Evolutionary conservation across 108 stramenopile genomes (phyloP).

Genomic region (Skeletonema costatum): DNA sequence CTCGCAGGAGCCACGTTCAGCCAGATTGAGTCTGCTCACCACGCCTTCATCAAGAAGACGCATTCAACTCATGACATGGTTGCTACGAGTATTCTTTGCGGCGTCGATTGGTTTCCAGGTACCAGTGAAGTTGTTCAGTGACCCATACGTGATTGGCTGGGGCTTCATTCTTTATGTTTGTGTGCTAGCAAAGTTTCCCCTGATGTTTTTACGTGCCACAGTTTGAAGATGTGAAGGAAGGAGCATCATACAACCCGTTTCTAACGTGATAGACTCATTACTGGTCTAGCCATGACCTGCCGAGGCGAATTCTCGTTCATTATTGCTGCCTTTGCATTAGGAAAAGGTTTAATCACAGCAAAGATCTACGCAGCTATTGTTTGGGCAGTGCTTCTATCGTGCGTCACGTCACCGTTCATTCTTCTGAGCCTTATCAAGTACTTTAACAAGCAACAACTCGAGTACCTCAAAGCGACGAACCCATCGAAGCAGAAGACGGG

Average conservation of each 20-base stretch:
- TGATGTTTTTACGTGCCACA: slow-evolving; percentile 30
- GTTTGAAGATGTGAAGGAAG: slow-evolving; percentile 18
- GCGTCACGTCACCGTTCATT: slow-evolving; percentile 41
- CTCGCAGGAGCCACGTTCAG: slow-evolving; percentile 64
- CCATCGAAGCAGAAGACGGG: slow-evolving; percentile 19
- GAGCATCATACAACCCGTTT: slow-evolving; percentile 24
- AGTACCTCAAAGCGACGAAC: slow-evolving; percentile 30
- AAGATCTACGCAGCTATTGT: slow-evolving; percentile 46
- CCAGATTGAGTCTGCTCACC: slow-evolving; percentile 47
- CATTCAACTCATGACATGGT: slow-evolving; percentile 46
- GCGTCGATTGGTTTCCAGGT: slow-evolving; percentile 59
- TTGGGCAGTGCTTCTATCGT: slow-evolving; percentile 43
- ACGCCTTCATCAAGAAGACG: slow-evolving; percentile 41
- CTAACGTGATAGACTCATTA: slow-evolving; percentile 35
- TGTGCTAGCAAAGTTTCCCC: slow-evolving; percentile 24
- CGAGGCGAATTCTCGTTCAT: slow-evolving; percentile 58
- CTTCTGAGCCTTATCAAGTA: slow-evolving; percentile 39
- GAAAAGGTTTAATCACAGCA: slow-evolving; percentile 42
- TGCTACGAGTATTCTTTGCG: slow-evolving; percentile 64
- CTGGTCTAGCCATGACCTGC: slow-evolving; percentile 49
- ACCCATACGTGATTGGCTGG: slow-evolving; percentile 41
- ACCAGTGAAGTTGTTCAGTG: slow-evolving; percentile 27
- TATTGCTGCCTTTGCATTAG: slow-evolving; percentile 53
- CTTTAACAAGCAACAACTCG: slow-evolving; percentile 41
- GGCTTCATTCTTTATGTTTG: slow-evolving; percentile 41